Base-by-base conservation (phyloP, 2,329 filamentous ascomycete species). In the Claviceps fusiformis region DNA sequence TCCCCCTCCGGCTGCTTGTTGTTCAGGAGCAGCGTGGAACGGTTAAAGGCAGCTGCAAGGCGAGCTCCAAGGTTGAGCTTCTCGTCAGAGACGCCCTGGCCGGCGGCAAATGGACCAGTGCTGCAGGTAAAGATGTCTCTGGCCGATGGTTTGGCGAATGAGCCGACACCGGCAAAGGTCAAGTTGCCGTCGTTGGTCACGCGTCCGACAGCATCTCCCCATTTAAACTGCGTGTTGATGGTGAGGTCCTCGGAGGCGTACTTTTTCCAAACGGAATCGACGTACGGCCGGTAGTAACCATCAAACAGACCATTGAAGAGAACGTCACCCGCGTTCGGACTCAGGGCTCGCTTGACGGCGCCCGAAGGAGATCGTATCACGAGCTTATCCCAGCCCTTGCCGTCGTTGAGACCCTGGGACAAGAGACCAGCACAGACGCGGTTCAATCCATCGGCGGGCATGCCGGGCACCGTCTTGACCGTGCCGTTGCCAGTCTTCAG, bases 21-120 rank as follows among this genome's bases (percentile, higher is more conserved):
- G 61, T 78, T 70, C 24, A 68, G 64, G 52, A 87, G 68, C 57
- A 93, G 69, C 11, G 85, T 91, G 39, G 79, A 83, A 27, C 88
- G 78, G 69, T 91, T 89, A 63, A 92, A 80, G 0, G 85, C 86
- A 1, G 88, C 87, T 0, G 85, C 79, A 15, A 93, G 70, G n/a
- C 88, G 77, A 0, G 89, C 86, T 9, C 83, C 83, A 55, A 91
- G 78, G 45, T 83, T 82, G 57, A 80, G 78, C 64, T 76, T 74
- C 62, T 75, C 69, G 52, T 70, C 71, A 2, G 68, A 63, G 54
- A 74, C 71, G 43, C 68, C 68, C 5, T 70, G 61, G 51, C 70
- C 71, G 45, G 62, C 67, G 2, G 70, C 74, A 67, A 85, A 85
- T 0, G 81, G 77, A 0, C 82, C 82, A n/a, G 69, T 70, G 65